Percentiles rank a stretch among this genome's conserved stretches.
Conservation (phyloP, 1,139 yeast genomes). For the Yamadazyma taylorii region DNA sequence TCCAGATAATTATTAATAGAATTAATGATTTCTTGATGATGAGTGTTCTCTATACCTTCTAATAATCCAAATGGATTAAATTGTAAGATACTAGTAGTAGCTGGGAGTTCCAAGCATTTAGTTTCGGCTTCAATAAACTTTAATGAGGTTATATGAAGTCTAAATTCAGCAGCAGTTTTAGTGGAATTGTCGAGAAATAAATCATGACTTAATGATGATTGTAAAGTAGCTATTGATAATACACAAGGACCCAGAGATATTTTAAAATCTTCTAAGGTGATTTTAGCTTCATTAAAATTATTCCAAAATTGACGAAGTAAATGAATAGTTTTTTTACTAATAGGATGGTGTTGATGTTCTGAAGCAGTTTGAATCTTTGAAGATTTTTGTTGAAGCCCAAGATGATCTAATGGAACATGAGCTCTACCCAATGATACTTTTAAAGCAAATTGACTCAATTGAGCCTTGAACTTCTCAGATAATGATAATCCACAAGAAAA, state of each 20-base stretch:
- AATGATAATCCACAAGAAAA: constrained; percentile 21
- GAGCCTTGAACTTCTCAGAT: constrained; percentile 11
- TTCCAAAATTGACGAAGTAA: constrained; percentile 13
- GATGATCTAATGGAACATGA: constrained; percentile 26
- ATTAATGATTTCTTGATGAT: constrained; percentile 7
- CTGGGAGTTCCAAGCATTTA: constrained; percentile 38
- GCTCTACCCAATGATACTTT: constrained; percentile 26
- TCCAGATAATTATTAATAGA: constrained; percentile 15
- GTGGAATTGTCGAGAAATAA: constrained; percentile 3
- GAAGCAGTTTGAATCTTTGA: not conserved
- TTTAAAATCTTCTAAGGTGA: constrained; percentile 34
- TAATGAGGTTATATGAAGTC: constrained; percentile 20
- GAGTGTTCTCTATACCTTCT: constrained; percentile 17
- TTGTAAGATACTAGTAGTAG: constrained; percentile 28
- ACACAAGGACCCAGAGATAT: constrained; percentile 20
- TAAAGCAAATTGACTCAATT: constrained; percentile 21
- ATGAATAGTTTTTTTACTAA: constrained; percentile 8
- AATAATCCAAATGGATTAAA: constrained; percentile 21
- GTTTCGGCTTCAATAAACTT: constrained; percentile 31
- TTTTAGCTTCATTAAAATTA: constrained; percentile 17
- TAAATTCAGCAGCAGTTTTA: constrained; percentile 10
- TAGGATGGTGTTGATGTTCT: constrained; percentile 13
- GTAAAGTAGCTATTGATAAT: constrained; percentile 14
- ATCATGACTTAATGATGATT: constrained; percentile 12
- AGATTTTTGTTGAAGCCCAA: constrained; percentile 10